Evolutionary conservation across 495 filamentous ascomycete genomes (phyloP), one percentile per base, ranked within the genome.

Genomic region (Durotheca rogersii): DNA sequence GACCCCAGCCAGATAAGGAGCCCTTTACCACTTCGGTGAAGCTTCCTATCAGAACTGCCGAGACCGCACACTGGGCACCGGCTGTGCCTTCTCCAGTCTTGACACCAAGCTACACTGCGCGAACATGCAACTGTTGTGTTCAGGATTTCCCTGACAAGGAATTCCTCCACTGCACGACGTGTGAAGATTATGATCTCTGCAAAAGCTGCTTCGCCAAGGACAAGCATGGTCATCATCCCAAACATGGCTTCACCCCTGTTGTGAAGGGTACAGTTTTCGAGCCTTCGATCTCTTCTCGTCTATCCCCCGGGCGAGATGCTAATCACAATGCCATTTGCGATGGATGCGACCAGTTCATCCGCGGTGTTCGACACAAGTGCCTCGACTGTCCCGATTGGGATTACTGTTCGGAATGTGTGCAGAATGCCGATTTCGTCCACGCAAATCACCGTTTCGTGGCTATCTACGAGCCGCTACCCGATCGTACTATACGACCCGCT

Each of bases 361-460:
- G 80, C 61, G 93, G 93, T 58, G 81, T 95, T 33, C 92, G 93
- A 58, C 87, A 97, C 80, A 99, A 99, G 79, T 99, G 93, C 72
- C 76, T 96, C 55, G 84, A 86, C 60, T 99, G 93, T 76, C 93
- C 94, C 21, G 93, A 99, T 64, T 99, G 88, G 88, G 93, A 99
- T 58, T 96, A 87, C 73, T 99, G 93, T 74, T 77, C 79, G n/a
- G 72, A 76, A 3, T 99, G 93, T 70, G 68, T 87, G 41, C 68
- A 75, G 49, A 81, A 73, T 58, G 84, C 88, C 20, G 55, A 68
- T 20, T 73, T 81, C 59, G 82, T 73, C 43, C 93, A 99, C 63
- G 81, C 88, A 21, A 76, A 80, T 21, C 93, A 99, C 68, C 88
- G 94, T 50, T 96, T 99, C 70, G 89, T 89, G 15, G 81, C 88